These are phyloP conservation scores for Trichoderma pleuroti DNA, from an alignment of 2,329 filamentous ascomycete species.

Conservation along the genomic window DNA sequence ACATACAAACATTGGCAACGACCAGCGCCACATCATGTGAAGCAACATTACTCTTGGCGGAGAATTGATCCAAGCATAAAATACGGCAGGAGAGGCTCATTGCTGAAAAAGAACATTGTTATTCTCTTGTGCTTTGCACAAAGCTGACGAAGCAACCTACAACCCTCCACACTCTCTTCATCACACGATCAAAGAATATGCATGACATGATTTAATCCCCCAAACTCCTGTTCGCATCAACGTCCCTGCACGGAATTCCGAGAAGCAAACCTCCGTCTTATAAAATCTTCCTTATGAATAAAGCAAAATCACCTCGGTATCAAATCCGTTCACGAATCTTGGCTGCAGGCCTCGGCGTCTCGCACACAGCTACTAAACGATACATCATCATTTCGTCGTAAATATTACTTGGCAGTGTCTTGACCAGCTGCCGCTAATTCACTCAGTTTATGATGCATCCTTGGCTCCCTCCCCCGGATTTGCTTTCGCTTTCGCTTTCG, in stretches of 20 bases:
- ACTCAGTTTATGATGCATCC: background rate
- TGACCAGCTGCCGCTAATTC: background rate
- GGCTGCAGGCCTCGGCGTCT: background rate
- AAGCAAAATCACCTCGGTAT: background rate
- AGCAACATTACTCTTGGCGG: background rate
- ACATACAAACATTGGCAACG: background rate
- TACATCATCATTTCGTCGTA: background rate
- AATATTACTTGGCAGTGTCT: background rate
- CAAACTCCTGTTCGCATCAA: background rate
- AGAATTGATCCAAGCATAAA: background rate
- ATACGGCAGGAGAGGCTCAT: background rate
- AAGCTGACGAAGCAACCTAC: background rate
- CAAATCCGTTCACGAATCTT: background rate
- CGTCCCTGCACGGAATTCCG: background rate
- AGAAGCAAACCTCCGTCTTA: background rate
- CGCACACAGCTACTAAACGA: background rate
- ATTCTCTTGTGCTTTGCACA: background rate
- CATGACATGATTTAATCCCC: too few relatives aligned
- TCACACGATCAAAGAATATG: too few relatives aligned
- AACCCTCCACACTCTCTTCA: background rate
- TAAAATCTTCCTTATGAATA: background rate
- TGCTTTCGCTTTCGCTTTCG: background rate
- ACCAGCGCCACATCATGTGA: background rate
- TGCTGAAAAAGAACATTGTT: background rate
- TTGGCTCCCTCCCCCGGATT: background rate